These are phyloP conservation scores for Lipomyces lipofer DNA, from an alignment of 805 yeast species.

Conservation along the genomic window DNA sequence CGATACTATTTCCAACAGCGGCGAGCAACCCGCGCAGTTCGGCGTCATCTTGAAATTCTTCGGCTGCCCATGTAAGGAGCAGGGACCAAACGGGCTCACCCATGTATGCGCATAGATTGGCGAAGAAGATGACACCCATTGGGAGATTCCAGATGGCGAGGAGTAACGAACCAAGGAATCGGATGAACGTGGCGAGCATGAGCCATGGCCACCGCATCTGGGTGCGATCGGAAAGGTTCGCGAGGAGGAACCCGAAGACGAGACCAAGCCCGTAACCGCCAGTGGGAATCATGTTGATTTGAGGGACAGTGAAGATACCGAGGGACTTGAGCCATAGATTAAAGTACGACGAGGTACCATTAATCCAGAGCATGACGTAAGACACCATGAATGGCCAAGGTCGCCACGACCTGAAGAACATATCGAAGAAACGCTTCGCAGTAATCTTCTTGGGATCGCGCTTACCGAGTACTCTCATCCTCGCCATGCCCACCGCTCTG, in stretches of 20 bases:
- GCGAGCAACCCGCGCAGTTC: slow-evolving; percentile 25
- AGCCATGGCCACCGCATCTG: slow-evolving; percentile 26
- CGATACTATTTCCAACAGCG: slow-evolving; percentile 25
- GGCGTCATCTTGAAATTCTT: slow-evolving; percentile 26
- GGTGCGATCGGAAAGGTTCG: slow-evolving; percentile 38
- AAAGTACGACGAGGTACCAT: slow-evolving; percentile 32
- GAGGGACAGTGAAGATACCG: slow-evolving; percentile 34
- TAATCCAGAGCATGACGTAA: slow-evolving; percentile 26
- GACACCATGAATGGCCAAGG: slow-evolving; percentile 29
- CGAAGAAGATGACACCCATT: slow-evolving; percentile 21
- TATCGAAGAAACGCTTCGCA: slow-evolving; percentile 11
- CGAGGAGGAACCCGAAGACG: slow-evolving; percentile 35
- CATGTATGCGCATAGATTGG: slow-evolving; percentile 21
- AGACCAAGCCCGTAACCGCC: slow-evolving; percentile 40
- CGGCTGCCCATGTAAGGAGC: slow-evolving; percentile 28
- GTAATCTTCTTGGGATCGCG: slow-evolving; percentile 18
- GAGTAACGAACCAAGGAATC: slow-evolving; percentile 20
- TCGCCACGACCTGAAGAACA: slow-evolving; percentile 27
- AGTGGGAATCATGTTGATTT: slow-evolving; percentile 41
- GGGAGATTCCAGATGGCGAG: slow-evolving; percentile 27
- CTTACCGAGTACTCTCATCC: slow-evolving; percentile 19
- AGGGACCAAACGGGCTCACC: slow-evolving; percentile 30
- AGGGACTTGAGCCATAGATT: slow-evolving; percentile 39
- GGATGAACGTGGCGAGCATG: slow-evolving; percentile 15
- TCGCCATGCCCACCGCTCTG: slow-evolving; percentile 10